A percentile compares a stretch with the other conserved stretches of the same genome.
Conservation (phyloP, 2,329 filamentous ascomycete genomes). For the Exophiala xenobiotica region DNA sequence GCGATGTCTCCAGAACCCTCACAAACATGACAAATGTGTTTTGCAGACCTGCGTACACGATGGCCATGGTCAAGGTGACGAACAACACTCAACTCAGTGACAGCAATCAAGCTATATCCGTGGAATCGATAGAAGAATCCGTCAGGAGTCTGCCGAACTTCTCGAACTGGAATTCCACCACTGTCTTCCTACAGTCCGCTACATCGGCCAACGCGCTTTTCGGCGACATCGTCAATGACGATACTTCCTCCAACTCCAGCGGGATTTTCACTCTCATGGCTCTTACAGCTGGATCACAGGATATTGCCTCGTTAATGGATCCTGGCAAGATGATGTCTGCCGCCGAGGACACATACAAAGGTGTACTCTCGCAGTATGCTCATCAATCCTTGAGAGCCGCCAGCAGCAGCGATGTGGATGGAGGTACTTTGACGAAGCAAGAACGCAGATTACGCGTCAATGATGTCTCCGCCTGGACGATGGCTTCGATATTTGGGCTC, state of each 20-base stretch:
- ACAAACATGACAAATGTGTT: conserved; percentile 27
- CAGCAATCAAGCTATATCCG: conserved; percentile 16
- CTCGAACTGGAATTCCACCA: conserved; percentile 28
- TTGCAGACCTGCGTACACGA: conserved; percentile 25
- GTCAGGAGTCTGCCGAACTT: conserved; percentile 34
- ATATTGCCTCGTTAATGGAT: conserved; percentile 24
- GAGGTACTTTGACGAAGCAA: conserved; percentile 13
- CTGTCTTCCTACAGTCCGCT: conserved; percentile 19
- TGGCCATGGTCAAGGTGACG: conserved; percentile 25
- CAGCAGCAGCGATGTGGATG: conserved; percentile 11
- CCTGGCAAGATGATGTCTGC: conserved; percentile 22
- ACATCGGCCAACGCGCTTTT: conserved; percentile 23
- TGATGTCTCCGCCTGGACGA: conserved; percentile 25
- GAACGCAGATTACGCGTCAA: conserved; percentile 24
- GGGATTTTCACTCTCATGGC: conserved; percentile 28
- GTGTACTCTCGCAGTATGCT: conserved; percentile 29
- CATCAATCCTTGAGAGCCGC: conserved; percentile 19
- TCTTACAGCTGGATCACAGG: conserved; percentile 16
- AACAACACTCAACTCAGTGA: conserved; percentile 24
- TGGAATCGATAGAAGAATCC: conserved; percentile 28
- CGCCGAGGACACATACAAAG: conserved; percentile 24
- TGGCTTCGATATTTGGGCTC: conserved; percentile 23
- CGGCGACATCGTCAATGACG: conserved; percentile 16
- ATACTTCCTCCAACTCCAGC: conserved; percentile 15
- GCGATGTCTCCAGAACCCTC: conserved; percentile 25